phyloP scores from a whole-genome alignment of 306 rosid genomes.

The Hylodesmum podocarpum region DNA sequence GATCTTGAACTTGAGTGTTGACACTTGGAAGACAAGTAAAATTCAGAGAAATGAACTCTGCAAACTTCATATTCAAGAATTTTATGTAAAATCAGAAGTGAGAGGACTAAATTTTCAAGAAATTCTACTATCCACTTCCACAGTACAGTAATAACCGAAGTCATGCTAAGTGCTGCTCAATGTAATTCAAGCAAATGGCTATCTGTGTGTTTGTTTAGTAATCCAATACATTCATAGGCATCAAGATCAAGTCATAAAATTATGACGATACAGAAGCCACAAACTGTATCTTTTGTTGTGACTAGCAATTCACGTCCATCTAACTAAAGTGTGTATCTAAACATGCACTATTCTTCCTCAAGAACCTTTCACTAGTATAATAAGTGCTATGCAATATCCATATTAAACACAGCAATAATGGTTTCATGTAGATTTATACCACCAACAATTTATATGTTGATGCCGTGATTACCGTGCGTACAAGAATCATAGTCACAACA shows the following conservation, averaged over 20 bases:
- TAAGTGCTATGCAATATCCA: not conserved
- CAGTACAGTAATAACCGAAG: slow-evolving; percentile 17
- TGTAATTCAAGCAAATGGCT: not conserved
- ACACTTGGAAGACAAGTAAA: not conserved
- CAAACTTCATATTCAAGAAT: not conserved
- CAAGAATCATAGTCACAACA: not conserved
- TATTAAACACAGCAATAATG: not conserved
- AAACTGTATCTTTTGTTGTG: too few species aligned
- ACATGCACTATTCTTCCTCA: not conserved
- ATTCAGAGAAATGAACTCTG: not conserved
- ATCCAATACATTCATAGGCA: too few species aligned
- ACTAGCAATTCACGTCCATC: too few species aligned
- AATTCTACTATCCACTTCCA: not conserved
- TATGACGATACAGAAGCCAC: too few species aligned
- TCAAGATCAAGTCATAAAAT: too few species aligned
- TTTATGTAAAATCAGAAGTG: not conserved
- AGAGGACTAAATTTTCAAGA: not conserved
- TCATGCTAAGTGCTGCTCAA: not conserved
- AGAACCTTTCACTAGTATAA: not conserved
- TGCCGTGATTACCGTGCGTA: not conserved
- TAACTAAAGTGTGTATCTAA: too few species aligned
- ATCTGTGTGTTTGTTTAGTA: too few species aligned
- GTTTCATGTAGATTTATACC: not conserved
- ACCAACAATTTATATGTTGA: slow-evolving; percentile 3
- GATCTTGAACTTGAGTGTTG: not conserved